phyloP scores from a whole-genome alignment of 305 asterid species.

The Fraxinus latifolia region DNA sequence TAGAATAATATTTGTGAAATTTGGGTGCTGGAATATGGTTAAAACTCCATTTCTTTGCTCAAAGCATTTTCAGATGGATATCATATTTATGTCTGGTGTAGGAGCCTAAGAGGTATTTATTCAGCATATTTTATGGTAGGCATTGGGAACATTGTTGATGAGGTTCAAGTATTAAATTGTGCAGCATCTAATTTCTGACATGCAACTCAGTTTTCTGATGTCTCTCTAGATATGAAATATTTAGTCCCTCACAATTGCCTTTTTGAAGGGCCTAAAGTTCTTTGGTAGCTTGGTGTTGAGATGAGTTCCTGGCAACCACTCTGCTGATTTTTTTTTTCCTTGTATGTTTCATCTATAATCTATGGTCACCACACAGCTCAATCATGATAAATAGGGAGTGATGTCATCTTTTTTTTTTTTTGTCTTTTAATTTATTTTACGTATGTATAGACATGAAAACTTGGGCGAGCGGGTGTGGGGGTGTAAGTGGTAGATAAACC shows the following conservation, averaged over 20 bases:
- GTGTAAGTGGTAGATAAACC: not conserved
- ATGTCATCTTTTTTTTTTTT: not conserved
- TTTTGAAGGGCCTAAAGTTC: not conserved
- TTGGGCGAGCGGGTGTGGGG: not conserved
- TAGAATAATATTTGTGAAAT: not conserved
- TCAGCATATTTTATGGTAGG: not conserved
- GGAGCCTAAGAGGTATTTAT: not conserved
- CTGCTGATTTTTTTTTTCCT: not conserved
- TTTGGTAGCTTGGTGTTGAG: not conserved
- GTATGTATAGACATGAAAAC: not conserved
- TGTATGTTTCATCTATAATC: not conserved
- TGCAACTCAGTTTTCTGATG: not conserved
- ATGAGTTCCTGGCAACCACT: not conserved
- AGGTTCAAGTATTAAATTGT: not conserved
- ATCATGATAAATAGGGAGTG: not conserved
- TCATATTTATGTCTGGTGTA: not conserved
- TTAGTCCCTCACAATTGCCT: not conserved
- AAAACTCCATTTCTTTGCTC: not conserved
- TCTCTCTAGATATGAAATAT: not conserved
- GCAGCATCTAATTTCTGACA: not conserved
- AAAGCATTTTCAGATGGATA: not conserved
- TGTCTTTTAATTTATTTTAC: not conserved
- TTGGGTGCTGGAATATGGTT: not conserved
- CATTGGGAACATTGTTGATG: not conserved
- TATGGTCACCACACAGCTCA: not conserved